Percentiles rank a stretch among this genome's conserved stretches.
Evolutionary conservation across 768 basidiomycete genomes (phyloP).

Genomic region (Tricholoma saponaceum): DNA sequence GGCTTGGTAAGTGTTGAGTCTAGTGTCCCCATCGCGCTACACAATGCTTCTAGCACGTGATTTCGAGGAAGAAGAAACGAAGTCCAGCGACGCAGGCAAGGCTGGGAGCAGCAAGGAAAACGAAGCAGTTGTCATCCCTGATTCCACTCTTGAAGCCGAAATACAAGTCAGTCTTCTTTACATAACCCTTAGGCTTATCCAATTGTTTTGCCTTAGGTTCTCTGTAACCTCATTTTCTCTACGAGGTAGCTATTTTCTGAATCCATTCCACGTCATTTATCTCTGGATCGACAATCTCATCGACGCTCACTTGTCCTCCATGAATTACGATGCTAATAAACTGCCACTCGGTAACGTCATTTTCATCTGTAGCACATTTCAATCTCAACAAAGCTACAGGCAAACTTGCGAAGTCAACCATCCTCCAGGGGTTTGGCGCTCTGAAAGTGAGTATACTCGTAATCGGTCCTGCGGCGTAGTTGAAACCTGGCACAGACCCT

Average conservation of each 20-base stretch:
- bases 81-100: slow-evolving; percentile 22
- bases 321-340: slow-evolving; percentile 67
- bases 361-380: not conserved
- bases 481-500: slow-evolving; percentile 27
- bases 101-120: slow-evolving; percentile 22
- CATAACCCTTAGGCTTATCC: not conserved
- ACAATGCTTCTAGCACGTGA: slow-evolving; percentile 37
- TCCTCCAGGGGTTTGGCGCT: slow-evolving; percentile 54
- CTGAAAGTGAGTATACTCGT: slow-evolving; percentile 37
- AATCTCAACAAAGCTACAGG: slow-evolving; percentile 25
- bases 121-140: slow-evolving; percentile 38
- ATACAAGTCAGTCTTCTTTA: slow-evolving; percentile 33
- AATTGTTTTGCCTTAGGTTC: slow-evolving; percentile 22
- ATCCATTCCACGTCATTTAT: not conserved
- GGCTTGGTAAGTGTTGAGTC: slow-evolving; percentile 38
- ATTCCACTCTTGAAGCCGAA: slow-evolving; percentile 38
- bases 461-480: not conserved
- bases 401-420: slow-evolving; percentile 58
- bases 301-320: slow-evolving; percentile 49
- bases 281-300: slow-evolving; percentile 36
- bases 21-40: not conserved
- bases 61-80: slow-evolving; percentile 43
- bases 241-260: slow-evolving; percentile 29
- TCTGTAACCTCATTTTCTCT: slow-evolving; percentile 51
- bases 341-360: slow-evolving; percentile 47